phyloP scores from a whole-genome alignment of 1,284 basidiomycete species.

The Malassezia restricta region DNA sequence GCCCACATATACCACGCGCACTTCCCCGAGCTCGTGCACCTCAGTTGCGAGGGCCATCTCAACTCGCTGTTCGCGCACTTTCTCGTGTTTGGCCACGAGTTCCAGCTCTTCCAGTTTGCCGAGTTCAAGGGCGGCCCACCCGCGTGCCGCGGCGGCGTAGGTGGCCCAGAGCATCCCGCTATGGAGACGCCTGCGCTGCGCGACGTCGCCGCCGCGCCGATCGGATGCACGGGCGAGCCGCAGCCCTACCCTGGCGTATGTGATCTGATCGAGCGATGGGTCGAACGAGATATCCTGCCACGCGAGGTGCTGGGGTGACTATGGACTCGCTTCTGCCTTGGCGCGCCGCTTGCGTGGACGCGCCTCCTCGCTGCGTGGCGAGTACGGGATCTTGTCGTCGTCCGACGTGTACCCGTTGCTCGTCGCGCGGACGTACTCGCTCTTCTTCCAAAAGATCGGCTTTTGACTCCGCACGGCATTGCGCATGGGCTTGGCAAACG shows the following conservation, averaged over 20 bases:
- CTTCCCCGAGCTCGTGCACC: conserved; percentile 76
- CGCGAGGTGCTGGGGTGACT: conserved; percentile 20
- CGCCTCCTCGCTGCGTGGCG: conserved; percentile 4
- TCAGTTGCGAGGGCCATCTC: conserved; percentile 89
- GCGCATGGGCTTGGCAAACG: conserved; percentile 43
- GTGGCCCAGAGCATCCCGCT: conserved; percentile 7
- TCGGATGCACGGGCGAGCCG: conserved; percentile 6
- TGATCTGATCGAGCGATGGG: conserved; percentile 77
- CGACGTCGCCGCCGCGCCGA: not conserved
- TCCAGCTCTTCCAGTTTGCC: conserved; percentile 61
- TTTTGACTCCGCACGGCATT: conserved; percentile 43
- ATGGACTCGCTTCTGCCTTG: not conserved
- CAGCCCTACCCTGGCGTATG: conserved; percentile 55
- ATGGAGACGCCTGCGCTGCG: conserved; percentile 4
- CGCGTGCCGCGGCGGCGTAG: conserved; percentile 13
- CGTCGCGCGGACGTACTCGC: conserved; percentile 23
- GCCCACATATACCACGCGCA: conserved; percentile 96
- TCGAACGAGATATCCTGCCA: conserved; percentile 63
- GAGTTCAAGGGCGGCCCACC: conserved; percentile 57
- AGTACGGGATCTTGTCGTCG: conserved; percentile 14
- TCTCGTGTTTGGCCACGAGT: conserved; percentile 68
- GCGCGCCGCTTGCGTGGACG: not conserved
- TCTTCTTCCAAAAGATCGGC: conserved; percentile 43
- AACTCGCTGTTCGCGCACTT: conserved; percentile 89
- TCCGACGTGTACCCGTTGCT: not conserved